Conservation (phyloP, 495 filamentous ascomycete species). For the Penicillium cataractarum region DNA sequence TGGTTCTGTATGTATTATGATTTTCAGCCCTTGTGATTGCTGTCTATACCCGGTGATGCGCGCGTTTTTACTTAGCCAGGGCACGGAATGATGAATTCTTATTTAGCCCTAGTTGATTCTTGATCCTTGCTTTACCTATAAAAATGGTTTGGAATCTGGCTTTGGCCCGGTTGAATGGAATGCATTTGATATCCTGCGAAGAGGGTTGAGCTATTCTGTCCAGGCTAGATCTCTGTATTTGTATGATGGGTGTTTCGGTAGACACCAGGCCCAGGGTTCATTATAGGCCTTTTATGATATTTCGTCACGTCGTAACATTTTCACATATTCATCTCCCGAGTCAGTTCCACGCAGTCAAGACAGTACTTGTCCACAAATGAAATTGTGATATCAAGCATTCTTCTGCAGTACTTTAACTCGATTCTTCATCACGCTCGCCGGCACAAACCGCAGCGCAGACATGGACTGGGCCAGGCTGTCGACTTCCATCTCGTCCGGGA, state of each 20-base stretch:
- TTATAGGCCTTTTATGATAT: not conserved
- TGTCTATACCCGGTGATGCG: constrained; percentile 27
- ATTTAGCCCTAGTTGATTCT: not conserved
- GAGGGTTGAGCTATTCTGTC: not conserved
- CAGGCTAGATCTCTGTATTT: not conserved
- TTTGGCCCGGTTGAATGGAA: not conserved
- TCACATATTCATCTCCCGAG: not conserved
- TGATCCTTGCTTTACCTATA: not conserved
- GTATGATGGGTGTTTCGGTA: not conserved
- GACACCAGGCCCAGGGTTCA: not conserved
- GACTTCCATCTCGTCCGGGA: constrained; percentile 60
- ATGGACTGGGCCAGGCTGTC: constrained; percentile 76
- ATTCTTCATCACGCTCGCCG: constrained; percentile 61
- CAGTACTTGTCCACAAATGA: not conserved
- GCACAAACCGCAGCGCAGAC: constrained; percentile 82
- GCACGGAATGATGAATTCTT: constrained; percentile 6
- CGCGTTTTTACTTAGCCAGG: constrained; percentile 10
- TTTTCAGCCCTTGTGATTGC: constrained; percentile 20
- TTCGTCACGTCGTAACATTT: not conserved
- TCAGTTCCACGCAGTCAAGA: not conserved
- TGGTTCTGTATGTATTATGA: constrained; percentile 24
- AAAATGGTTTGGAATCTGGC: not conserved
- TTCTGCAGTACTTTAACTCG: constrained; percentile 18
- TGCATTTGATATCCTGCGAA: not conserved
- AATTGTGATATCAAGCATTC: not conserved